Evolutionary conservation across 2,329 filamentous ascomycete species (phyloP).

Genomic region (Cucurbitaria berberidis): DNA sequence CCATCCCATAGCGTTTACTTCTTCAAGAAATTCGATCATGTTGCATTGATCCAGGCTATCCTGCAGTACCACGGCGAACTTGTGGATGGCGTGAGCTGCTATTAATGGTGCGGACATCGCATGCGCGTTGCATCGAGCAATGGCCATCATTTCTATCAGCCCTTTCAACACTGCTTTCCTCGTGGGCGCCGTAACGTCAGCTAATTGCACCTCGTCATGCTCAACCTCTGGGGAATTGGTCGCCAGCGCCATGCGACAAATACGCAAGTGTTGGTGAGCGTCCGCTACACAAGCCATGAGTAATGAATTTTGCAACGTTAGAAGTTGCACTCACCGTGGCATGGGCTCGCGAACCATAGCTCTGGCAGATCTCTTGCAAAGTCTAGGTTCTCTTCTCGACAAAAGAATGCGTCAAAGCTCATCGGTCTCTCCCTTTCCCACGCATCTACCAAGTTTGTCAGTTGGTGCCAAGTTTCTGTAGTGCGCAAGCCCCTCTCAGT

Average conservation of each 20-base stretch:
- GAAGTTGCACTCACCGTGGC: conserved; percentile 19
- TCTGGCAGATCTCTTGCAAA: conserved; percentile 13
- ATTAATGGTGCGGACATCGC: conserved; percentile 13
- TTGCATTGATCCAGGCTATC: conserved; percentile 14
- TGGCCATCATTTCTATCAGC: conserved; percentile 23
- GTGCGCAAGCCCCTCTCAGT: conserved; percentile 1
- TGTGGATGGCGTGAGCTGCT: conserved; percentile 20
- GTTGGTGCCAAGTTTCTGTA: conserved; percentile 13
- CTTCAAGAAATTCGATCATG: conserved; percentile 27
- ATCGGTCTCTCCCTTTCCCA: conserved; percentile 23
- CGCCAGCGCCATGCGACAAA: conserved; percentile 21
- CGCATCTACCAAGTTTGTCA: conserved; percentile 20
- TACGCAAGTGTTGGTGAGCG: conserved; percentile 23
- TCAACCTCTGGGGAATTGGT: conserved; percentile 4
- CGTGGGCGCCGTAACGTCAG: neutral
- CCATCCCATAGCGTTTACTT: conserved; percentile 22
- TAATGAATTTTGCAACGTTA: neutral
- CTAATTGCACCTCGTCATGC: neutral
- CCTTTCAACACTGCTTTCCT: conserved; percentile 8
- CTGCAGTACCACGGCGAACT: conserved; percentile 13
- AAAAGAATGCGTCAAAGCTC: conserved; percentile 23
- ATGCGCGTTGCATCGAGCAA: conserved; percentile 22
- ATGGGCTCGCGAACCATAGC: conserved; percentile 21
- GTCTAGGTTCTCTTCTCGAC: conserved; percentile 7
- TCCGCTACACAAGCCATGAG: conserved; percentile 14